Conservation (phyloP, 768 basidiomycete species). For the Psilocybe cyanescens region DNA sequence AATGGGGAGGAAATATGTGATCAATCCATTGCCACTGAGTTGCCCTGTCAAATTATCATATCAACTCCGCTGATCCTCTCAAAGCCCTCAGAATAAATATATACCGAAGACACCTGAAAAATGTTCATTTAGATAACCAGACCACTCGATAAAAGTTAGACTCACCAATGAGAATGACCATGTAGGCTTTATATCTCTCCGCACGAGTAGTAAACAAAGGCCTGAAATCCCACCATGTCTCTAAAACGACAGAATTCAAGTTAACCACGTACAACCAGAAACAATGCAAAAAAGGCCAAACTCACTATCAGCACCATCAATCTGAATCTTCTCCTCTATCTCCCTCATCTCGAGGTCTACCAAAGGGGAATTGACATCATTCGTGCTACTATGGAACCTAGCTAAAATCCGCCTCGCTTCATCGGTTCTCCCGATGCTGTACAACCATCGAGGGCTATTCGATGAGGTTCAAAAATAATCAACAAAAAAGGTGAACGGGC, state of each 20-base stretch:
- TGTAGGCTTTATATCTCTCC: constrained; percentile 50
- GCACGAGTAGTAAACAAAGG: constrained; percentile 49
- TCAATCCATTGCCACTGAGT: constrained; percentile 51
- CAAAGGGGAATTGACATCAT: constrained; percentile 51
- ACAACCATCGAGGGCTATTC: constrained; percentile 56
- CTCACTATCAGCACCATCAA: constrained; percentile 51
- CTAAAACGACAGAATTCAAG: constrained; percentile 20
- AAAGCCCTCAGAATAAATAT: not conserved
- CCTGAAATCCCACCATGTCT: constrained; percentile 59
- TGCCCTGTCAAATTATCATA: constrained; percentile 33
- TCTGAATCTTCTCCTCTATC: constrained; percentile 52
- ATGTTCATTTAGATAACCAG: not conserved
- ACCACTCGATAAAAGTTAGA: not conserved
- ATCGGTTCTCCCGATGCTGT: constrained; percentile 46
- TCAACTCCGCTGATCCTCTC: constrained; percentile 10
- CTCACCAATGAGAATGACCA: constrained; percentile 54
- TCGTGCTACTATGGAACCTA: constrained; percentile 48
- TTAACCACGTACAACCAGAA: not conserved
- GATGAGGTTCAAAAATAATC: not conserved
- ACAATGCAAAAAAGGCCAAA: constrained; percentile 3
- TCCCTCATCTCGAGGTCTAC: constrained; percentile 55
- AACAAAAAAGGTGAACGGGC: too few species aligned
- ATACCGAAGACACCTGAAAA: constrained; percentile 15
- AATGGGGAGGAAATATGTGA: constrained; percentile 53
- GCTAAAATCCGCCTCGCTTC: constrained; percentile 49